Base-by-base conservation (phyloP, 768 basidiomycete genomes). In the Agaricus subrufescens region DNA sequence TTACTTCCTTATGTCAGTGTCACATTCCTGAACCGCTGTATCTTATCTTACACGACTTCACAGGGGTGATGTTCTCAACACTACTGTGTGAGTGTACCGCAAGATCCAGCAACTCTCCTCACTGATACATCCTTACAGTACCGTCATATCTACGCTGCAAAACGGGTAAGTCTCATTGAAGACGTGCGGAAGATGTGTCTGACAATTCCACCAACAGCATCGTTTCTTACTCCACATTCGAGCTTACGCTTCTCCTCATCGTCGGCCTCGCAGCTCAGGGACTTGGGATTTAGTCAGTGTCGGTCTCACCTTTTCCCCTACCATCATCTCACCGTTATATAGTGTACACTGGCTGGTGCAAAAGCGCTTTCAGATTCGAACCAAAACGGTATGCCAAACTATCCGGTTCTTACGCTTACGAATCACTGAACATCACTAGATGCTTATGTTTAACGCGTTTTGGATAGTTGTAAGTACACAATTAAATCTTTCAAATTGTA, bases 1-100 rank as follows among this genome's bases (percentile, higher is more conserved):
- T 61, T 89, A 87, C 67, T 89, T 89, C 67, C 73, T 89, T 27
- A 87, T 90, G 85, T 85, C 61, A 53, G 84, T 71, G 11, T 3
- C 50, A 27, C 29, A 39, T 48, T 43, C 37, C 39, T 34, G 37
- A 25, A 43, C 30, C 42, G 29, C 45, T 5, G 12, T 4, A 47
- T 38, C 19, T n/a, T 26, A 31, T 14, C 49, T 46, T 12, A 47
- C 34, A 27, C 50, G 25, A 39, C 31, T 49, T 34, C 43, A 15
- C 54, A 87, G 85, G 85, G 86, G 86, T 29, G 87, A 89, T 64
- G 85, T 87, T 1, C 67, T 89, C 40, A 89, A 89, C 63, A 89
- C 88, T 0, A 83, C 85, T 39, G 84, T 88, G 87, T 88, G 68
- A 38, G 79, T 62, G n/a, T 11, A 19, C 46, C 10, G 23, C 27